A percentile compares a stretch with the other conserved stretches of the same genome.
These are phyloP conservation scores for Apiospora aurea DNA, from an alignment of 2,329 filamentous ascomycete genomes.

Conservation along the genomic window DNA sequence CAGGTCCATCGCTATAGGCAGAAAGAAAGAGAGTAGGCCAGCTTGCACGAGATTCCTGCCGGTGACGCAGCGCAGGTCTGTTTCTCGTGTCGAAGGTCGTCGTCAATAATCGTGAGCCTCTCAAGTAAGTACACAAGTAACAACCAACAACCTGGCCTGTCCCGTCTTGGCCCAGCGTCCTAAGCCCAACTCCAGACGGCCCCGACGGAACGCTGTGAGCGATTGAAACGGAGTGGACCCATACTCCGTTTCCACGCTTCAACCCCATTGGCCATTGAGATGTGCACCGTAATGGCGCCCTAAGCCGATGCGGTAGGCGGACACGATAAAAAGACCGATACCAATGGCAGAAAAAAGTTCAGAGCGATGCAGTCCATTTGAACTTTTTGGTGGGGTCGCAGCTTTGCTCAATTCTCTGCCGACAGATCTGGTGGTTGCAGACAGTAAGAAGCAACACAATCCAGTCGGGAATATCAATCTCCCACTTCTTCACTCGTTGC, in stretches of 20 bases:
- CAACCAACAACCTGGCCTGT: slow-evolving; percentile 13
- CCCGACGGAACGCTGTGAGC: not conserved
- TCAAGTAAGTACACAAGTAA: not conserved
- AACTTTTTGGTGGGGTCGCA: slow-evolving; percentile 23
- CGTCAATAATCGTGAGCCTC: slow-evolving; percentile 6
- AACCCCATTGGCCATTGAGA: not conserved
- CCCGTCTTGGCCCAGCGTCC: slow-evolving; percentile 13
- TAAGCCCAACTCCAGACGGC: slow-evolving; percentile 3
- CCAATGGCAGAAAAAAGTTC: slow-evolving; percentile 24
- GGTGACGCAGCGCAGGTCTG: slow-evolving; percentile 7
- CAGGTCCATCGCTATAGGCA: slow-evolving; percentile 39
- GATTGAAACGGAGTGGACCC: slow-evolving; percentile 15
- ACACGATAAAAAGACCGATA: slow-evolving; percentile 1
- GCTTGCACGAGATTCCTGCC: not conserved
- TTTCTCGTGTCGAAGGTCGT: slow-evolving; percentile 11
- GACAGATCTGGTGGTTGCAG: slow-evolving; percentile 9
- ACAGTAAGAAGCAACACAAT: not conserved
- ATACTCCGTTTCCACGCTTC: not conserved
- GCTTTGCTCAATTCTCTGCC: slow-evolving; percentile 17
- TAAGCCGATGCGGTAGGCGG: slow-evolving; percentile 17
- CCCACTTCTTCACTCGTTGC: not conserved
- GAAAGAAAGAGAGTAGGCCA: not conserved
- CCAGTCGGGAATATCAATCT: not conserved
- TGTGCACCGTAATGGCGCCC: not conserved
- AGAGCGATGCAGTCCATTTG: not conserved